These are phyloP conservation scores for Pascua sp. DNA, from an alignment of 1,284 basidiomycete genomes.

Conservation along the genomic window DNA sequence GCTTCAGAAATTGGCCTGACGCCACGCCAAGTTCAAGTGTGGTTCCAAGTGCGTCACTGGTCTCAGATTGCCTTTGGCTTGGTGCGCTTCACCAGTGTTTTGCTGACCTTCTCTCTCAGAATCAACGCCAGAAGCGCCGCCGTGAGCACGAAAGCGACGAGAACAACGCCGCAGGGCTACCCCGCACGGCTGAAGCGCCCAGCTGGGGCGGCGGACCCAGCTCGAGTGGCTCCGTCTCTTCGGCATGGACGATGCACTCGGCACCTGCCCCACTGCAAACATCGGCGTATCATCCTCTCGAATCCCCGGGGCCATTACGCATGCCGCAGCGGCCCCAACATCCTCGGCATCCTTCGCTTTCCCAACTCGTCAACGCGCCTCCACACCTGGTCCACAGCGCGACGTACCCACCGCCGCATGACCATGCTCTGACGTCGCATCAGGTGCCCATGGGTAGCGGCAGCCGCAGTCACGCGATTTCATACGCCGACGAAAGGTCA, in stretches of 20 bases:
- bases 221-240: background rate
- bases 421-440: too few relatives aligned
- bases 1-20: constrained; percentile 38
- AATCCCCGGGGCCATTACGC: background rate
- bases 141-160: constrained; percentile 23
- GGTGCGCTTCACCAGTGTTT: too few relatives aligned
- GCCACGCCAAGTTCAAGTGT: constrained; percentile 47
- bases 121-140: constrained; percentile 43
- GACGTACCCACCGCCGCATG: too few relatives aligned
- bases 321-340: background rate
- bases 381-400: too few relatives aligned
- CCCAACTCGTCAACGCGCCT: background rate
- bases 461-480: too few relatives aligned
- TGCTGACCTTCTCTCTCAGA: constrained; percentile 33
- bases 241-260: too few relatives aligned
- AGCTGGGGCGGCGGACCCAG: background rate
- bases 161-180: constrained; percentile 1
- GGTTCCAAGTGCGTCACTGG: constrained; percentile 43
- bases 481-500: too few relatives aligned
- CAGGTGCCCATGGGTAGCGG: too few relatives aligned
- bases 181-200: background rate
- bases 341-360: background rate
- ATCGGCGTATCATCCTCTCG: background rate
- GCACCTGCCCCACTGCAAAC: too few relatives aligned
- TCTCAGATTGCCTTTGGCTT: background rate